phyloP scores from a whole-genome alignment of 2,329 filamentous ascomycete genomes.

The Botrytis galanthina region DNA sequence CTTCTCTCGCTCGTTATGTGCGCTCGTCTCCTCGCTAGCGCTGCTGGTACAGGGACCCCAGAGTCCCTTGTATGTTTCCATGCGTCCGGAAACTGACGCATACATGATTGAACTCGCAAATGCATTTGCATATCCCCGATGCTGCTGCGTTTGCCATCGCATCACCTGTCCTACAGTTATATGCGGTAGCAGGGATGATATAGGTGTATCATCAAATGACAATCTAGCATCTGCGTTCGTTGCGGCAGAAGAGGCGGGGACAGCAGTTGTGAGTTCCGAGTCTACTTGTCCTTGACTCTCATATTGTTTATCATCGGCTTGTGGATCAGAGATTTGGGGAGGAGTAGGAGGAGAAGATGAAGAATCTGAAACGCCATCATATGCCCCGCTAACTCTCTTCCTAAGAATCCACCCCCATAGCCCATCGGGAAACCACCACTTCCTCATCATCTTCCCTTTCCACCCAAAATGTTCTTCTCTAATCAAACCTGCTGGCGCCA shows the following conservation, averaged over 20 bases:
- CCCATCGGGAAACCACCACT: conserved; percentile 52
- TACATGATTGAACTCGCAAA: conserved; percentile 58
- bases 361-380: not conserved
- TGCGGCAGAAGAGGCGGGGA: not conserved
- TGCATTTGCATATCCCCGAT: conserved; percentile 57
- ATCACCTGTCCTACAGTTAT: conserved; percentile 40
- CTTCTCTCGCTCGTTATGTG: conserved; percentile 46
- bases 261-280: not conserved
- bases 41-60: conserved; percentile 23
- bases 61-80: conserved; percentile 50
- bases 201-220: conserved; percentile 27
- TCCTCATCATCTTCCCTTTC: conserved; percentile 51
- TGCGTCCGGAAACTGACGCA: conserved; percentile 53
- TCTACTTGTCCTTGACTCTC: conserved; percentile 24
- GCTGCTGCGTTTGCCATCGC: conserved; percentile 56
- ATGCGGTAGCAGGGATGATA: conserved; percentile 25
- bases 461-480: conserved; percentile 52
- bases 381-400: conserved; percentile 7
- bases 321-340: not conserved
- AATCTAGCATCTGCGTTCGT: conserved; percentile 17
- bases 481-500: conserved; percentile 78
- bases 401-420: conserved; percentile 37
- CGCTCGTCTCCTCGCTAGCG: not conserved
- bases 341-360: not conserved
- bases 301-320: not conserved